phyloP scores from a whole-genome alignment of 192 early-diverging fungal genomes.

The Oehlia diaphana region DNA sequence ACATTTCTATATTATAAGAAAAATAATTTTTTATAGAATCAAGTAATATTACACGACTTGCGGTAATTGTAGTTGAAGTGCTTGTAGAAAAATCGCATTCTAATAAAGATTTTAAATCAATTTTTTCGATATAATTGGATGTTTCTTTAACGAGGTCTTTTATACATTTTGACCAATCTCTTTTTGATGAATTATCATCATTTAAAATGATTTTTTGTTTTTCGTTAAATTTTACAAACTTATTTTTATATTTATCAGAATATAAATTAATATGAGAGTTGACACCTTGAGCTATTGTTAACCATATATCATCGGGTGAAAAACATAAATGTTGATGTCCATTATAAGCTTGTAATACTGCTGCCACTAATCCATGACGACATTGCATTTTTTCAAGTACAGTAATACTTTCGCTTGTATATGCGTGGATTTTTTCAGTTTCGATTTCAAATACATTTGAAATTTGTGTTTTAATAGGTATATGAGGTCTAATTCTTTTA shows the following conservation, averaged over 20 bases:
- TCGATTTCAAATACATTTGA: background rate
- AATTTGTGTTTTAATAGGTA: background rate
- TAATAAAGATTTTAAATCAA: background rate
- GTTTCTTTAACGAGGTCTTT: background rate
- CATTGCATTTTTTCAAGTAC: background rate
- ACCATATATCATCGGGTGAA: slow-evolving; percentile 9
- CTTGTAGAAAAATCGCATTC: slow-evolving; percentile 18
- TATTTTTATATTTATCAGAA: background rate
- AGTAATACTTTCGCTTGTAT: background rate
- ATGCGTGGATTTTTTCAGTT: background rate
- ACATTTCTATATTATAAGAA: background rate
- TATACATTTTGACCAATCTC: slow-evolving; percentile 19
- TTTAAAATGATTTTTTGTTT: background rate
- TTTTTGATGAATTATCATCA: background rate
- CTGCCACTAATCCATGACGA: slow-evolving; percentile 6
- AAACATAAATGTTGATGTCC: slow-evolving; percentile 17
- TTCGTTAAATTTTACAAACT: background rate
- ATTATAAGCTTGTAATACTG: slow-evolving; percentile 20
- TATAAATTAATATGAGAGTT: slow-evolving; percentile 9
- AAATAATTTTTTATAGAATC: slow-evolving; percentile 5
- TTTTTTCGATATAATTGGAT: slow-evolving; percentile 1
- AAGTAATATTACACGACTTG: slow-evolving; percentile 18
- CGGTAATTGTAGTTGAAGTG: background rate
- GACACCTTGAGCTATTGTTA: slow-evolving; percentile 24
- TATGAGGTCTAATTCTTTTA: background rate